Evolutionary conservation across 768 basidiomycete species (phyloP), one percentile per base, ranked within the genome.

Genomic region (Leccinum pellstonianum): DNA sequence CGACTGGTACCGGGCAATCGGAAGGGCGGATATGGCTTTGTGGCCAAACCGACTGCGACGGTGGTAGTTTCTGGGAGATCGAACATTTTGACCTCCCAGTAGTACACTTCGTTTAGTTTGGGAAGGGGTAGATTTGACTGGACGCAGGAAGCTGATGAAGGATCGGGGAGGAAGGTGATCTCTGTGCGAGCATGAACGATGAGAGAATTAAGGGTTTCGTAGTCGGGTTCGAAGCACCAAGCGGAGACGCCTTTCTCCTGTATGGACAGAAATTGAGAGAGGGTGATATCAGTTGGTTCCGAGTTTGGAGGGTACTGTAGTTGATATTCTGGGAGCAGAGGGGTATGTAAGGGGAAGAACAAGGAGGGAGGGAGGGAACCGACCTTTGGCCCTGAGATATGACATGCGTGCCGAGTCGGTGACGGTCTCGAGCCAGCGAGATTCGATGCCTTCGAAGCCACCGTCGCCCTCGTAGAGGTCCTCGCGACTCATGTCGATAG

Each of bases 221-320:
- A 98, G 73, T 98, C 97, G 37, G 97, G 97, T 73, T 99, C 97
- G 71, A 99, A 99, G 41, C 87, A 95, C 97, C 97, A 99, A 17
- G 97, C 97, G 27, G 95, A 96, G 49, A 99, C 96, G 64, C 97
- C 97, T 70, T 99, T 99, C 77, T 99, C 97, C 73, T 99, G 97
- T 59, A 99, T 99, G 27, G 95, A 95, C 21, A 99, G 86, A 77
- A 98, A 98, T 70, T 99, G 97, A 9, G 96, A 96, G 55, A 99
- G 81, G 1, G 96, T 99, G 75, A 99, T 98, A 74, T 99, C 97
- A 54, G 96, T 95, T 23, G 95, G 93, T 48, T 90, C 81, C n/a
- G 97, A 98, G 71, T 96, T 94, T 33, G 97, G 95, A 5, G 91
- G 93, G 74, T 95, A 95, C 72, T 91, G 88, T 25, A 87, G 62